Evolutionary conservation across 805 yeast genomes (phyloP), one percentile per base, ranked within the genome.

Genomic region (Candida succiphila): DNA sequence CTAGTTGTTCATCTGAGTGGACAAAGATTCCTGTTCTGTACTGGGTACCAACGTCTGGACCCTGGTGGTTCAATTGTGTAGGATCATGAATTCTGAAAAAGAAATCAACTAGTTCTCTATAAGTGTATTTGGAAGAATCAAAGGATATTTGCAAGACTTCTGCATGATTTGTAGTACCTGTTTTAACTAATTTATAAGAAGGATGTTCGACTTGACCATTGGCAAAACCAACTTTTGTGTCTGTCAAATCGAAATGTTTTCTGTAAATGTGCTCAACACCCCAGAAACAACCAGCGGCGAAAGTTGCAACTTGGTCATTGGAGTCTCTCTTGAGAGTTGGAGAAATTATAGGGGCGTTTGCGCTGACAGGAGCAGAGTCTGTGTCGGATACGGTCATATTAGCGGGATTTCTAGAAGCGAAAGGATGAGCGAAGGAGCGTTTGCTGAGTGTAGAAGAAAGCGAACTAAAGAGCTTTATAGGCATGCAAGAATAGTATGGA

Each of bases 1-100:
- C 25, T 23, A 46, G 44, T 47, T 81, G 83, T 17, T 66, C 77
- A 3, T 61, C 62, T 29, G 58, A 47, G 46, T 76, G 81, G 7
- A 78, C 65, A 57, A 76, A 85, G 9, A 92, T 69, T 2, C 78
- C 95, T 14, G 89, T 78, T 48, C 96, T 72, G 61, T 89, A 89
- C 56, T 92, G 97, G 1, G 89, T 74, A 8, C 98, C 98, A 7
- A 48, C 46, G 50, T 89, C 96, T 15, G 84, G 82, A 3, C 98
- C 98, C 57, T 92, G 97, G 2, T 70, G 51, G 48, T 88, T 75
- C 34, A 68, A 39, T 2, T 87, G 78, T 2, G 97, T 92, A 31
- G 98, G 97, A 57, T 92, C 97, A 55, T 89, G 98, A 54, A 86
- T 85, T 48, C 80, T 67, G 63, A 86, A 88, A 64, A 89, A 92